Evolutionary conservation across 2,329 filamentous ascomycete species (phyloP).

Genomic region (Cercospora berteroae): DNA sequence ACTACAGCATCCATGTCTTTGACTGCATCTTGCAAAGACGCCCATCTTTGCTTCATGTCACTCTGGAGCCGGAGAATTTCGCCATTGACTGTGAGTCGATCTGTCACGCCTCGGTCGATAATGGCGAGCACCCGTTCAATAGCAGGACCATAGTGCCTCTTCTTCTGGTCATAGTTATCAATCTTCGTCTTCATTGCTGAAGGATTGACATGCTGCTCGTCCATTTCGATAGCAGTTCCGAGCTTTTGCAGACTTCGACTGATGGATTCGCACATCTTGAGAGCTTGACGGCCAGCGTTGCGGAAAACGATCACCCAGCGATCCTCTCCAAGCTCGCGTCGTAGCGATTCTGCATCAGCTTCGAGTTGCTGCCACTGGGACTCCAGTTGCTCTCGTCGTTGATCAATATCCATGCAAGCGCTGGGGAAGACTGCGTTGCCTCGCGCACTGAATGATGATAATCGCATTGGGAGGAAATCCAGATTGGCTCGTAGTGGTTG

Average conservation of each 20-base stretch:
- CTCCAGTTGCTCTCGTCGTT: constrained; percentile 71
- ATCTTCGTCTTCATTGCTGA: constrained; percentile 74
- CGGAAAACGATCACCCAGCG: constrained; percentile 95
- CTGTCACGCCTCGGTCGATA: constrained; percentile 92
- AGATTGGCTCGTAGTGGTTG: constrained; percentile 88
- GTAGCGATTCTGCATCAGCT: constrained; percentile 81
- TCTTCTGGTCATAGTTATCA: constrained; percentile 92
- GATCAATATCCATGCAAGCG: constrained; percentile 83
- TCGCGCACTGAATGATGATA: constrained; percentile 79
- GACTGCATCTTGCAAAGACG: constrained; percentile 72
- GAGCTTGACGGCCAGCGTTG: constrained; percentile 83
- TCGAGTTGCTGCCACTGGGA: constrained; percentile 85
- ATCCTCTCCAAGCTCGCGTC: constrained; percentile 90
- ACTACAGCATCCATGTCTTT: constrained; percentile 71
- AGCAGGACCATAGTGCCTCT: constrained; percentile 86
- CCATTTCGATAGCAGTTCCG: constrained; percentile 72
- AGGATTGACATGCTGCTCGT: constrained; percentile 70
- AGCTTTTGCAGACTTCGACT: constrained; percentile 82
- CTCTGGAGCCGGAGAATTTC: constrained; percentile 84
- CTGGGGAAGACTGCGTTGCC: constrained; percentile 80
- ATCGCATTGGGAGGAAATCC: constrained; percentile 91
- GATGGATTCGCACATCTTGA: constrained; percentile 96
- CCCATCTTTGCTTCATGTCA: constrained; percentile 82
- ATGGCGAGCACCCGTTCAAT: constrained; percentile 88
- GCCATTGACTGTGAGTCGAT: constrained; percentile 93